Conservation (phyloP, 164 flowering plant species). For the Magnolia officinalis region DNA sequence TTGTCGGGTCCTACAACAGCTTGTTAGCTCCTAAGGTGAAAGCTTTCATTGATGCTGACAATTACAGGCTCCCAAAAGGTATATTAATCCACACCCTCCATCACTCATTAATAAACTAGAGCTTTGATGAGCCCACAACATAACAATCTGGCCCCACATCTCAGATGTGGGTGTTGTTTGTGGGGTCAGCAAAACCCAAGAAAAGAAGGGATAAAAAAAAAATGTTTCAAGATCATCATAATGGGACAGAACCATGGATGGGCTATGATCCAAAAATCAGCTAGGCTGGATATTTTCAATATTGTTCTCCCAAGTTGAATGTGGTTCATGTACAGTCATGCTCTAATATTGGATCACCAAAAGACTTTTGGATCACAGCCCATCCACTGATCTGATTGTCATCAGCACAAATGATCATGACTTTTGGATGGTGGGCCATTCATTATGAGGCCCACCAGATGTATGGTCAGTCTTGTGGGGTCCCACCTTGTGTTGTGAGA, state of each 20-base stretch:
- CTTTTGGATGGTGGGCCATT: not conserved
- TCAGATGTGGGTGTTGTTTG: not conserved
- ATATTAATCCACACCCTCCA: not conserved
- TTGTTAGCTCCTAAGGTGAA: constrained; percentile 66
- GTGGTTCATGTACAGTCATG: too few species aligned
- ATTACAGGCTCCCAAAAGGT: constrained; percentile 7
- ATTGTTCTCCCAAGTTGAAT: too few species aligned
- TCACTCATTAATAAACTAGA: not conserved
- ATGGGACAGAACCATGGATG: too few species aligned
- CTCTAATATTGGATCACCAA: too few species aligned
- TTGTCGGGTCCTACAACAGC: constrained; percentile 55
- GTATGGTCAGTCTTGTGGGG: too few species aligned
- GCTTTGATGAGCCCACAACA: not conserved
- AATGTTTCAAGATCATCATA: not conserved
- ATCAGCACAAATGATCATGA: not conserved
- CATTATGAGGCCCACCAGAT: too few species aligned
- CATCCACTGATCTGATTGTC: too few species aligned
- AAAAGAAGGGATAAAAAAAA: not conserved
- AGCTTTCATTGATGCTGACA: constrained; percentile 41
- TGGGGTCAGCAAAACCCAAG: not conserved
- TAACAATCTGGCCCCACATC: not conserved
- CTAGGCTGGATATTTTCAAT: too few species aligned
- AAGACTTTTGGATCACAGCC: too few species aligned
- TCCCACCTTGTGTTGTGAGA: too few species aligned
- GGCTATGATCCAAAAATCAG: too few species aligned